phyloP scores from a whole-genome alignment of 768 basidiomycete species.

The Pleurotus salmoneostramineus region DNA sequence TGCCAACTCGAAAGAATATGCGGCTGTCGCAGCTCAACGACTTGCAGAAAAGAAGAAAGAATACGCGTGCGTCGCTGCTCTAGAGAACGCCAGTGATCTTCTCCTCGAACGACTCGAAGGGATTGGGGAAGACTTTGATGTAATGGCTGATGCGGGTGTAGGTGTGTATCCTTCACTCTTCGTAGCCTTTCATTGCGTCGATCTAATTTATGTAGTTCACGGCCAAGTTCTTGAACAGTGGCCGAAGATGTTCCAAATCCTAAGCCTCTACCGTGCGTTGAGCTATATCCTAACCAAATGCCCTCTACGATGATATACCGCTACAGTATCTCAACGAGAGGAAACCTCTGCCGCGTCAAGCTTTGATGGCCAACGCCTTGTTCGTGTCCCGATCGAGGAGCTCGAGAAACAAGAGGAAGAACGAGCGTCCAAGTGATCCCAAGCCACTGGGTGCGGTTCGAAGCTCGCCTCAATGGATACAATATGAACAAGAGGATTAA shows the following conservation, averaged over 20 bases:
- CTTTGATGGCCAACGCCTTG: constrained; percentile 54
- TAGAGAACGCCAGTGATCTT: constrained; percentile 59
- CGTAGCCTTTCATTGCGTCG: not conserved
- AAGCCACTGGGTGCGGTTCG: too few relatives aligned
- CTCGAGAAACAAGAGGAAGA: constrained; percentile 18
- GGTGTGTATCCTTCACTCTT: constrained; percentile 32
- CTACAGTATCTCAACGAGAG: constrained; percentile 47
- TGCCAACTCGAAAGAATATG: constrained; percentile 31
- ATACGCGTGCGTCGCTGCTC: constrained; percentile 67
- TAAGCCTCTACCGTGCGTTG: constrained; percentile 62
- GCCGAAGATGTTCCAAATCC: constrained; percentile 80
- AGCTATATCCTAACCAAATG: not conserved
- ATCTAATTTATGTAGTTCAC: constrained; percentile 42
- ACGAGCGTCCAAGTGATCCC: not conserved
- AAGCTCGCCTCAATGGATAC: too few relatives aligned
- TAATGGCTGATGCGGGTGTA: constrained; percentile 75
- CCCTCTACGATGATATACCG: too few relatives aligned
- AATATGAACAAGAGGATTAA: too few relatives aligned
- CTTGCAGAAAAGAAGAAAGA: constrained; percentile 80
- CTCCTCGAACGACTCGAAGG: constrained; percentile 68
- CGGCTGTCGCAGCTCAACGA: constrained; percentile 48
- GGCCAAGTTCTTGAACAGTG: constrained; percentile 78
- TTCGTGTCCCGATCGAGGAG: constrained; percentile 73
- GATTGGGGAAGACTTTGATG: constrained; percentile 67
- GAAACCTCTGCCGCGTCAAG: constrained; percentile 14